Percentiles rank a stretch among this genome's conserved stretches.
Evolutionary conservation across 2,329 filamentous ascomycete genomes (phyloP).

Genomic region (Gremmenia infestans): DNA sequence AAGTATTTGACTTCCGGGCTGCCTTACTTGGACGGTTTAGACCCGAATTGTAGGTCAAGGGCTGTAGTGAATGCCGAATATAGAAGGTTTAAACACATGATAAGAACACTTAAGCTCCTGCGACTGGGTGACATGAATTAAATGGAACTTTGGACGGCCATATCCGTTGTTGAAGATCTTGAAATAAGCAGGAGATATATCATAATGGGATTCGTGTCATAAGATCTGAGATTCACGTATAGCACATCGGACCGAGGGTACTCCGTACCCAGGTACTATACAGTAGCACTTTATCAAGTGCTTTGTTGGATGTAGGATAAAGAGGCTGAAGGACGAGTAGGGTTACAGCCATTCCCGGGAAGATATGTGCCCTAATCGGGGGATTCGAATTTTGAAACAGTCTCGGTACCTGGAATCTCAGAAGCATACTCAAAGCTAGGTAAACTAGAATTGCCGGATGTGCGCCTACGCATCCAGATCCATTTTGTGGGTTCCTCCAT

Average conservation of each 20-base stretch:
- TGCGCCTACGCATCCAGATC: neutral
- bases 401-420: neutral
- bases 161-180: neutral
- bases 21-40: neutral
- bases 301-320: neutral
- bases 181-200: neutral
- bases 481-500: too few relatives aligned
- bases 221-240: neutral
- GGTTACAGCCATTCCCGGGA: neutral
- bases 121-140: neutral
- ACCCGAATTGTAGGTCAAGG: neutral
- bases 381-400: neutral
- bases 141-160: neutral
- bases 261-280: neutral
- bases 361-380: neutral
- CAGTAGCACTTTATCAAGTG: neutral
- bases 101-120: neutral
- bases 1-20: neutral
- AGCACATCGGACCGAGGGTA: neutral
- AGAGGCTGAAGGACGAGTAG: neutral
- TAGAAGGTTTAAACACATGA: too few relatives aligned
- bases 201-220: neutral
- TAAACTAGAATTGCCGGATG: neutral
- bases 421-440: neutral
- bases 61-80: neutral